Evolutionary conservation across 2,329 filamentous ascomycete genomes (phyloP), one percentile per base, ranked within the genome.

Genomic region (Verticillium nubilum): DNA sequence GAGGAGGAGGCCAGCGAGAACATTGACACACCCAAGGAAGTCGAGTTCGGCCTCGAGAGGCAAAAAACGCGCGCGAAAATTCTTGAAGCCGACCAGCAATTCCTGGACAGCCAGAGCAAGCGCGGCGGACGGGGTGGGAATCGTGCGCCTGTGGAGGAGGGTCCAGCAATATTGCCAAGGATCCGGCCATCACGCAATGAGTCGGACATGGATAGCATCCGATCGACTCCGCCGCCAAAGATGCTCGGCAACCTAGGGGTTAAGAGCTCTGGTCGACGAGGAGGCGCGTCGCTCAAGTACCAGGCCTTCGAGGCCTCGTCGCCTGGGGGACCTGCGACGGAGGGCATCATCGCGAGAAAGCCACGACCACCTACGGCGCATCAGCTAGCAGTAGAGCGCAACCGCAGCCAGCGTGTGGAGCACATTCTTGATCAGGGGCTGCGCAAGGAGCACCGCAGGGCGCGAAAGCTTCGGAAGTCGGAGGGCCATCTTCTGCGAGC

Each of bases 351-450:
- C 37, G 77, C 79, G 23, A 77, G 84, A 60, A 87, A 92, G 69
- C 86, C 88, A 9, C 83, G 91, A 1, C 90, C 90, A 2, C 84
- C 91, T 0, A 95, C 91, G 0, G 89, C 90, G 35, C 91, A 95
- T 72, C 91, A 95, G 73, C 78, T 92, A 42, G 90, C 90, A 0
- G 89, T 95, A 1, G 90, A 92, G 71, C 84, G 87, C 59, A 92
- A 93, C 72, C 82, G 91, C 19, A 89, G 86, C 62, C 86, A 91
- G 67, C 86, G 90, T 5, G 90, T 94, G n/a, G 88, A 92, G 67
- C 88, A 92, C 67, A 90, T 92, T 57, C 82, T 95, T 17, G 88
- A 91, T 65, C 85, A 87, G n/a, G 87, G 88, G 29, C 77, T 94
- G 33, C 85, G 88, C 55, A 82, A 80, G 63, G 79, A 85, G 57